phyloP scores from a whole-genome alignment of 306 rosid species.

The Ormosia semicastrata region DNA sequence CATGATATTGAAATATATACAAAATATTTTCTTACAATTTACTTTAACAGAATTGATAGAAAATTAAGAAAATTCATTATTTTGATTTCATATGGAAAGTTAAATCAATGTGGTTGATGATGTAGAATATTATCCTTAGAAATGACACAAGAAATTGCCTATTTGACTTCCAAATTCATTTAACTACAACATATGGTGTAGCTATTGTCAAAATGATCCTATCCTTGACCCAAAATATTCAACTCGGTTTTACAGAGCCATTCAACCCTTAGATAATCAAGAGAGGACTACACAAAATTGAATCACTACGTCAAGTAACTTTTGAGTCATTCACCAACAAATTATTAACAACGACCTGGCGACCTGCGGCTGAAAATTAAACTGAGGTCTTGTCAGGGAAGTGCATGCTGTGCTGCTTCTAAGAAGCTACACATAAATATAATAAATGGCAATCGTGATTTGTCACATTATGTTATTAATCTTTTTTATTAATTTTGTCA shows the following conservation, averaged over 20 bases:
- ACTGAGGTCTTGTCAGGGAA: neutral
- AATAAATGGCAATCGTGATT: neutral
- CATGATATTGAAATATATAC: neutral
- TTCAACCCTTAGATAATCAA: conserved; percentile 18
- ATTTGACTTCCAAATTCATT: conserved; percentile 18
- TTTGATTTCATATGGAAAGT: neutral
- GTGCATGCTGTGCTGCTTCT: neutral
- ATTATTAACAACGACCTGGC: neutral
- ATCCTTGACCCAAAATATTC: conserved; percentile 36
- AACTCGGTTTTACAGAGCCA: conserved; percentile 16
- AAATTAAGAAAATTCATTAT: neutral
- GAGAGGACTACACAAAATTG: neutral
- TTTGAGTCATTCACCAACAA: conserved; percentile 4
- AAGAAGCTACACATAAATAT: neutral
- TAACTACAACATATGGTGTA: conserved; percentile 3
- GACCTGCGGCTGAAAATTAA: neutral
- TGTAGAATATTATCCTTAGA: neutral
- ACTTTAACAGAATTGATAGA: neutral
- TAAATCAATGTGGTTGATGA: conserved; percentile 25
- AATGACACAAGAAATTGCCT: neutral
- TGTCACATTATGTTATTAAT: neutral
- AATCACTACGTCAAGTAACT: neutral
- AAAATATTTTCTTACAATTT: neutral
- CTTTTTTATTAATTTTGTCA: neutral
- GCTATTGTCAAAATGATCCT: conserved; percentile 34